A percentile compares a stretch with the other conserved stretches of the same genome.
These are phyloP conservation scores for Fusarium nisikadoi DNA, from an alignment of 2,329 filamentous ascomycete genomes.

Conservation along the genomic window DNA sequence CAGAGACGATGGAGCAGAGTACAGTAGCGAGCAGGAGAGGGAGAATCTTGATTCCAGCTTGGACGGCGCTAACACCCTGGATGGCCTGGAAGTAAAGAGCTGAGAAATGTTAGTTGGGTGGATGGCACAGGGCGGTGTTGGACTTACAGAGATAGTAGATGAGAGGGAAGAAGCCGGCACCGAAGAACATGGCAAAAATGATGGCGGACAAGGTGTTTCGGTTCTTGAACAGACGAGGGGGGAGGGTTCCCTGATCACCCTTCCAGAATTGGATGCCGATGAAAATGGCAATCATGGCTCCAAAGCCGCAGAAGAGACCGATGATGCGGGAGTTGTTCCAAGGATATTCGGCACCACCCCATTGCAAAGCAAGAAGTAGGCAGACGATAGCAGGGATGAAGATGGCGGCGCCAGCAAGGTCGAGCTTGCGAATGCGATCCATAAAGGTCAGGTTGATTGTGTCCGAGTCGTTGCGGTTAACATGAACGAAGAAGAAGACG, in stretches of 20 bases:
- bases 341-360: constrained; percentile 63
- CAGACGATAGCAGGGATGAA: constrained; percentile 64
- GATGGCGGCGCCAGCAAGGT: constrained; percentile 60
- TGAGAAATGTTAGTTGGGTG: constrained; percentile 36
- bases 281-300: constrained; percentile 58
- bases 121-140: background rate
- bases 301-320: constrained; percentile 62
- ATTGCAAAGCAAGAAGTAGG: constrained; percentile 66
- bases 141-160: constrained; percentile 64
- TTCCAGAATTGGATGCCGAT: constrained; percentile 57
- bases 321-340: constrained; percentile 63
- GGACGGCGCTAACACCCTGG: constrained; percentile 61
- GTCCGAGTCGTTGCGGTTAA: constrained; percentile 51
- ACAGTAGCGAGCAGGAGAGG: constrained; percentile 64
- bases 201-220: constrained; percentile 55
- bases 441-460: constrained; percentile 48
- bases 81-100: constrained; percentile 66
- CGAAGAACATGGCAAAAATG: constrained; percentile 61
- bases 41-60: constrained; percentile 65
- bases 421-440: constrained; percentile 57
- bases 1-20: constrained; percentile 57
- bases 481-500: constrained; percentile 59
- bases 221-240: constrained; percentile 57
- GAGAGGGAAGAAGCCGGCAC: constrained; percentile 62
- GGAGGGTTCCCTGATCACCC: constrained; percentile 57